Evolutionary conservation across 2,329 filamentous ascomycete genomes (phyloP), one percentile per base, ranked within the genome.

Genomic region (Hypoxylon sp.): DNA sequence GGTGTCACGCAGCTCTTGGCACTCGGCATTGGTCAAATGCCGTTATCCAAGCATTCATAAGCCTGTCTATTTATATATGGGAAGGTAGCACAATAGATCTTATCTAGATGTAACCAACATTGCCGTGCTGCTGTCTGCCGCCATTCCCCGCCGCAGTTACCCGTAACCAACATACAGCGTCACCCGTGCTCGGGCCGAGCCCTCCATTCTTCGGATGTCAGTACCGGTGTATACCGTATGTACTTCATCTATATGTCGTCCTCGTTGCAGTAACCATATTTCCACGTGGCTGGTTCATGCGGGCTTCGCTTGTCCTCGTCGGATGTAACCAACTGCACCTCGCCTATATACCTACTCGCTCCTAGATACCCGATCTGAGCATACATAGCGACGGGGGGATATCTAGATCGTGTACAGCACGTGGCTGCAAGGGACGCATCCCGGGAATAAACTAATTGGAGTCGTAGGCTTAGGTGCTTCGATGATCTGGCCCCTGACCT

Each of bases 41-140:
- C 22, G 49, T 50, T 59, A 40, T 10, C 11, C 56, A 37, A 30
- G 0, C 0, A 40, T 59, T 31, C 5, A 31, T 50, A 49, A 59
- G 55, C 44, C n/a, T 49, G 20, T 30, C 42, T 48, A 59, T 59
- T 40, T 59, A 49, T 37, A 27, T 40, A 58, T 48, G 17, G 25
- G 13, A 22, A 13, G 10, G 13, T 22, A 33, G 10, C 25, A 50
- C 11, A 10, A 20, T 17, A 50, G 33, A 59, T 59, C 56, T 14
- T 4, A 50, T 59, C 56, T 59, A 13, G 11, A 50, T 59, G 44
- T 31, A 59, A 13, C 22, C 33, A 59, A 42, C 31, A 13, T 59
- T 49, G 22, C 44, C n/a, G 8, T 20, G 1, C 30, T 13, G 20
- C 20, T 35, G 20, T 35, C 25, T 30, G 46, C 20, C 13, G 14